These are phyloP conservation scores for Sabuloglossum arenarium DNA, from an alignment of 495 filamentous ascomycete species.

Conservation along the genomic window DNA sequence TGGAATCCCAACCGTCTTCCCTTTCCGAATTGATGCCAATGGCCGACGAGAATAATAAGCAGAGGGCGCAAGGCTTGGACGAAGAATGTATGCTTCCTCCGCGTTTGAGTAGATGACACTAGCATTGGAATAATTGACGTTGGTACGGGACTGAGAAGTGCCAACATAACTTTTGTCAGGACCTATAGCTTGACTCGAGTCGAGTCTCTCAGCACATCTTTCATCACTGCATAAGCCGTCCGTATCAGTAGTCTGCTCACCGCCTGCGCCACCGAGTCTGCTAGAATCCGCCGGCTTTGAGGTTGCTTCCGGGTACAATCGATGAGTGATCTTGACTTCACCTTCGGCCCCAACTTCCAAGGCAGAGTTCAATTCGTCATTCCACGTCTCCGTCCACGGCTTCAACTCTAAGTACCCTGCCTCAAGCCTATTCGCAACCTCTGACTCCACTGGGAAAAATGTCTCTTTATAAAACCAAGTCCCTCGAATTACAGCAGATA, in stretches of 20 bases:
- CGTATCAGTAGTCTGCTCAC: conserved; percentile 4
- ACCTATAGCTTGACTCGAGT: background rate
- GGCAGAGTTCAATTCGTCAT: conserved; percentile 77
- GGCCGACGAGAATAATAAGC: conserved; percentile 58
- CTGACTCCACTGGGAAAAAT: conserved; percentile 71
- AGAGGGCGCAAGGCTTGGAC: conserved; percentile 55
- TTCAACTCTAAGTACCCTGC: conserved; percentile 67
- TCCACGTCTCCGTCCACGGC: conserved; percentile 85
- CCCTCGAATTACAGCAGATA: conserved; percentile 59
- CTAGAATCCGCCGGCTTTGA: conserved; percentile 17
- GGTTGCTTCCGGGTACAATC: conserved; percentile 47
- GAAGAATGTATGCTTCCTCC: conserved; percentile 55
- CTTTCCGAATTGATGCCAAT: conserved; percentile 67
- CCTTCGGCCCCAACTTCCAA: conserved; percentile 77
- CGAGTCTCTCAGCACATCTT: background rate
- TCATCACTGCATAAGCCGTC: conserved; percentile 5
- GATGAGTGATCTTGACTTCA: conserved; percentile 73
- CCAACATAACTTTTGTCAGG: conserved; percentile 6
- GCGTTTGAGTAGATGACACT: conserved; percentile 70
- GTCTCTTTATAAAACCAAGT: conserved; percentile 97
- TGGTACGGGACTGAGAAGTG: background rate
- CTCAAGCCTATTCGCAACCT: conserved; percentile 84
- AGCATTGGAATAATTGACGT: conserved; percentile 32
- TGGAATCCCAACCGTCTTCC: conserved; percentile 58
- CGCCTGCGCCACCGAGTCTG: conserved; percentile 8